A percentile compares a stretch with the other conserved stretches of the same genome.
Conservation (phyloP, 2,329 filamentous ascomycete genomes). For the Didymosphaeria variabile region DNA sequence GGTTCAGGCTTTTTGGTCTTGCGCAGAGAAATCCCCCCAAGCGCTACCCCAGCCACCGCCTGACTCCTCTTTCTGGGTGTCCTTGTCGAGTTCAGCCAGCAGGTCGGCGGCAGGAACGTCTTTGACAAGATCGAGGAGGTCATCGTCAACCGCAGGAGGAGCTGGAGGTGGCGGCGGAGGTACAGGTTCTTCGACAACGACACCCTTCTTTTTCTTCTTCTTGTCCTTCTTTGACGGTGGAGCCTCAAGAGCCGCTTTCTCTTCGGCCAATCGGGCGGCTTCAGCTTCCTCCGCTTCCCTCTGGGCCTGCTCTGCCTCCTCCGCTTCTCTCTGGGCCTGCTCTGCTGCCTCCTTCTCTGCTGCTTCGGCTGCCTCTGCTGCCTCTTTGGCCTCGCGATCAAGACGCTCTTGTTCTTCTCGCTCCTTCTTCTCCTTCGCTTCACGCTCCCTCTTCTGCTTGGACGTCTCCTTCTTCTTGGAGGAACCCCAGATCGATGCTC, state of each 20-base stretch:
- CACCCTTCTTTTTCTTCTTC: constrained; percentile 49
- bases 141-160: constrained; percentile 34
- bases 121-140: constrained; percentile 46
- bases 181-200: constrained; percentile 32
- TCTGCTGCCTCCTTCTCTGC: constrained; percentile 28
- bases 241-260: constrained; percentile 35
- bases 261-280: constrained; percentile 48
- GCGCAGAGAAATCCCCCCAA: constrained; percentile 57
- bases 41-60: constrained; percentile 52
- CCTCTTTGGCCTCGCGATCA: constrained; percentile 37
- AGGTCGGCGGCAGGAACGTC: constrained; percentile 44
- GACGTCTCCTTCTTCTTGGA: constrained; percentile 40
- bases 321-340: constrained; percentile 31
- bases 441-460: constrained; percentile 36
- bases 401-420: constrained; percentile 40
- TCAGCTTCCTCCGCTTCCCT: constrained; percentile 37
- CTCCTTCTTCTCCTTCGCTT: constrained; percentile 27
- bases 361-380: constrained; percentile 48
- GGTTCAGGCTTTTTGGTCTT: constrained; percentile 57
- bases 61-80: constrained; percentile 39
- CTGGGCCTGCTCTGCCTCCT: constrained; percentile 49
- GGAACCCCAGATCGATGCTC: constrained; percentile 27
- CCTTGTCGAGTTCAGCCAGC: constrained; percentile 49
- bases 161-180: constrained; percentile 31
- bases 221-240: constrained; percentile 38